Conservation (phyloP, 495 filamentous ascomycete species). For the Neurospora africana region DNA sequence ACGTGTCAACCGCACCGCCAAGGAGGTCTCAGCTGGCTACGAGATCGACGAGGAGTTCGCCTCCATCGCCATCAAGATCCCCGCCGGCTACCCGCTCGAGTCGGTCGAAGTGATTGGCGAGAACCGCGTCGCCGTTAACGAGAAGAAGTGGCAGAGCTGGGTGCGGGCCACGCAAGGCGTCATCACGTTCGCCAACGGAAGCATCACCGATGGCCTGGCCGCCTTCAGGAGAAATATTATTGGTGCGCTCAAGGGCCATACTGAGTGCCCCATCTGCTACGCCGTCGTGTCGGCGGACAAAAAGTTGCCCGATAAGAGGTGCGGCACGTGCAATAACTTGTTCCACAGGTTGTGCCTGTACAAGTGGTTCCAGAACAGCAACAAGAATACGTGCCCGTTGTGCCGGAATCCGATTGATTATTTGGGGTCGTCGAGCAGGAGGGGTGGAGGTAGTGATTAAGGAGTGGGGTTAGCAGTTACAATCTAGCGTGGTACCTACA, state of each 20-base stretch:
- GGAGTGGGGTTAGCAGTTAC: neutral
- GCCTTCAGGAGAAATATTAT: constrained; percentile 76
- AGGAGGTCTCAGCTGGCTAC: constrained; percentile 72
- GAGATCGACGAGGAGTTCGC: constrained; percentile 79
- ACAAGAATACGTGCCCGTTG: constrained; percentile 77
- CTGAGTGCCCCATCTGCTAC: constrained; percentile 95
- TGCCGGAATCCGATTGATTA: constrained; percentile 80
- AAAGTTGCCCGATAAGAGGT: constrained; percentile 81
- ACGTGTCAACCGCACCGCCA: constrained; percentile 55
- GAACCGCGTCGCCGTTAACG: constrained; percentile 74
- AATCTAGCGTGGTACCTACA: no score
- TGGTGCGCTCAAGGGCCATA: constrained; percentile 82
- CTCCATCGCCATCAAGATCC: constrained; percentile 66
- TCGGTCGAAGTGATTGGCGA: constrained; percentile 64
- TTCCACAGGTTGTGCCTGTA: constrained; percentile 87
- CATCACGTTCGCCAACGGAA: constrained; percentile 84
- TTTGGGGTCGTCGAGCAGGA: constrained; percentile 21
- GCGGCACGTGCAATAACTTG: constrained; percentile 84
- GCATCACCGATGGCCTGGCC: constrained; percentile 70
- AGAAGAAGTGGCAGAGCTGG: constrained; percentile 85
- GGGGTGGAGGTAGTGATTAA: constrained; percentile 2
- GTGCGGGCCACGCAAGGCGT: constrained; percentile 77
- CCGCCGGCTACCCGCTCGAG: constrained; percentile 68
- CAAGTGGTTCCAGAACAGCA: constrained; percentile 93
- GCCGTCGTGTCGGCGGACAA: constrained; percentile 79